Percentiles rank a stretch among this genome's conserved stretches.
Conservation (phyloP, 2,329 filamentous ascomycete genomes). For the Fusarium sp. region DNA sequence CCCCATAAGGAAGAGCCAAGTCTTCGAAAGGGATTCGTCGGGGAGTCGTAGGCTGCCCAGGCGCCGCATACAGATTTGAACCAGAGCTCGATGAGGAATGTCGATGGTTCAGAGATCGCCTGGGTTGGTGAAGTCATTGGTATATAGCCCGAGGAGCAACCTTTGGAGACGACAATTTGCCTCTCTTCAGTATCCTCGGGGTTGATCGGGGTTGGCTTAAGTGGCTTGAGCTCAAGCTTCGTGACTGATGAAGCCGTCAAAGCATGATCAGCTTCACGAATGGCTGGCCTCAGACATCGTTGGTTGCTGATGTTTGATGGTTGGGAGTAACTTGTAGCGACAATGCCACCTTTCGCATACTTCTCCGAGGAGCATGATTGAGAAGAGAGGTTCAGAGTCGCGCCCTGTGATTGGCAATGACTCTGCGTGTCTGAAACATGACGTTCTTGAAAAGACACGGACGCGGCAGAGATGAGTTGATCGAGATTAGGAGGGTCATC, state of each 20-base stretch:
- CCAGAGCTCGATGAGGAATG: slow-evolving; percentile 32
- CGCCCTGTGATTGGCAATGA: neutral
- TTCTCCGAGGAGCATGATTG: neutral
- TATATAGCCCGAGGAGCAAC: neutral
- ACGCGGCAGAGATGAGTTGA: slow-evolving; percentile 26
- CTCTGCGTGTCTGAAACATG: neutral
- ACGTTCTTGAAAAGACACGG: slow-evolving; percentile 18
- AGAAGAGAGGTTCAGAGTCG: neutral
- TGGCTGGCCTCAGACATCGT: neutral
- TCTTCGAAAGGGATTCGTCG: slow-evolving; percentile 30
- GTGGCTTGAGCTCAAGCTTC: slow-evolving; percentile 7
- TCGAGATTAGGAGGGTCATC: slow-evolving; percentile 23
- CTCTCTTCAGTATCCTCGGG: slow-evolving; percentile 2
- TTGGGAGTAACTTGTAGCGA: rapidly evolving
- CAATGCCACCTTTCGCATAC: too few species aligned
- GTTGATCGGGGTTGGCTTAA: neutral
- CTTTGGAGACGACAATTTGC: neutral
- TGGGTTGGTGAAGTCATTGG: slow-evolving; percentile 1
- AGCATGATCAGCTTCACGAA: neutral
- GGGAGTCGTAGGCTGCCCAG: slow-evolving; percentile 41
- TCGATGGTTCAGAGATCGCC: slow-evolving; percentile 33
- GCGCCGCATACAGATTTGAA: slow-evolving; percentile 39
- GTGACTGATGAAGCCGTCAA: neutral
- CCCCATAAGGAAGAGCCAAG: slow-evolving; percentile 32
- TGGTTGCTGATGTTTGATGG: neutral